A percentile compares a stretch with the other conserved stretches of the same genome.
Conservation (phyloP, 768 basidiomycete species). For the Trametes cinnabarina region DNA sequence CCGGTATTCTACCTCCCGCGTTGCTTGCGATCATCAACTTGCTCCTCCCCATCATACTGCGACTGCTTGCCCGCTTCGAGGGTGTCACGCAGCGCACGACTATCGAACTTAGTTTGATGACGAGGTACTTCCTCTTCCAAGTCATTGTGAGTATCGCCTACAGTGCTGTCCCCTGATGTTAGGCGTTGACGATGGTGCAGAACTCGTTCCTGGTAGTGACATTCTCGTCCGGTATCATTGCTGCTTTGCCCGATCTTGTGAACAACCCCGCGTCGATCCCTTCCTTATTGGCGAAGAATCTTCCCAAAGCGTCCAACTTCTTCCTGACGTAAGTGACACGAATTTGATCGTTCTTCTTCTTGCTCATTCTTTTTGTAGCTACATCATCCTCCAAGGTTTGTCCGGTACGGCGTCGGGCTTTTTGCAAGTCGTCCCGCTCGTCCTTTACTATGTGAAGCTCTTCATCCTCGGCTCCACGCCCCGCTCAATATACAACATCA, state of each 20-base stretch:
- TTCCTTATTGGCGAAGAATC: conserved; percentile 65
- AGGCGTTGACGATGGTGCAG: conserved; percentile 40
- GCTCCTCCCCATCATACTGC: conserved; percentile 80
- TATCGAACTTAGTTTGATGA: conserved; percentile 90
- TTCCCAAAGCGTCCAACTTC: conserved; percentile 85
- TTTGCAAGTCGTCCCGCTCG: conserved; percentile 69
- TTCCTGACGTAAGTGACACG: conserved; percentile 68
- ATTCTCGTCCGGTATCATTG: conserved; percentile 77
- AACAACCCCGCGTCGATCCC: conserved; percentile 71
- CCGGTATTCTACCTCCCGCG: conserved; percentile 87
- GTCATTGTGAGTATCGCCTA: conserved; percentile 61
- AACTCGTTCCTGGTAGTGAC: conserved; percentile 94
- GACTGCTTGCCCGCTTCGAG: conserved; percentile 80
- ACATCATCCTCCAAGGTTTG: conserved; percentile 78
- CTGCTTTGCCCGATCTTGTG: conserved; percentile 60
- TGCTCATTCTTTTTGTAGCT: conserved; percentile 38
- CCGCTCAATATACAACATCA: conserved; percentile 79
- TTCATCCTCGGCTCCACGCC: conserved; percentile 87
- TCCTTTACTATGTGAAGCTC: conserved; percentile 89
- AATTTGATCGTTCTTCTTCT: neutral
- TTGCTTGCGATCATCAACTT: conserved; percentile 89
- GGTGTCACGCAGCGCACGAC: conserved; percentile 84
- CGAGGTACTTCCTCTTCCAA: conserved; percentile 88
- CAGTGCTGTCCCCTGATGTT: neutral
- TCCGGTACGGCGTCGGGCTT: conserved; percentile 78